These are phyloP conservation scores for Syncephalastrum sp. DNA, from an alignment of 371 early-diverging fungal genomes.

Conservation along the genomic window DNA sequence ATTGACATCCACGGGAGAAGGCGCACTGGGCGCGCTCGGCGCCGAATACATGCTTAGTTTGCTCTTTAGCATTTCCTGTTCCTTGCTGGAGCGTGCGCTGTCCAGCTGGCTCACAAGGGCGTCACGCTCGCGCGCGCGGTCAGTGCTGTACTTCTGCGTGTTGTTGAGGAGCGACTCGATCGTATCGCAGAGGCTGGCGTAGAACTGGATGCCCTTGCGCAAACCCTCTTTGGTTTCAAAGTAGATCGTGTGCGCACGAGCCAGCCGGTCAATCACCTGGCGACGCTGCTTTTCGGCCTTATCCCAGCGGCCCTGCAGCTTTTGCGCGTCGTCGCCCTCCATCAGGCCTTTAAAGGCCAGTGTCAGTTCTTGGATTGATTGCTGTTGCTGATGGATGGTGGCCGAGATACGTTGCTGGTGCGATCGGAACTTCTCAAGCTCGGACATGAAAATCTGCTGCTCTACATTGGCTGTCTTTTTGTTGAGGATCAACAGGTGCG, in stretches of 20 bases:
- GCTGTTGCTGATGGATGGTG: slow-evolving; percentile 73
- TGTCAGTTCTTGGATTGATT: slow-evolving; percentile 73
- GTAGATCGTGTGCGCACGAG: slow-evolving; percentile 60
- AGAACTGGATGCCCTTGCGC: slow-evolving; percentile 73
- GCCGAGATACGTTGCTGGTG: slow-evolving; percentile 70
- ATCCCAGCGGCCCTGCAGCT: slow-evolving; percentile 66
- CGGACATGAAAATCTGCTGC: slow-evolving; percentile 80
- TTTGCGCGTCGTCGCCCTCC: slow-evolving; percentile 68
- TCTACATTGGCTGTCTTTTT: slow-evolving; percentile 70
- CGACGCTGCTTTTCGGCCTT: slow-evolving; percentile 60
- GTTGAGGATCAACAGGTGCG: slow-evolving; percentile 76
- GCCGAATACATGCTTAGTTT: slow-evolving; percentile 48
- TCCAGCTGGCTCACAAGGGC: slow-evolving; percentile 58
- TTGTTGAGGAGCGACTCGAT: slow-evolving; percentile 59
- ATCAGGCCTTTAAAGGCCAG: slow-evolving; percentile 70
- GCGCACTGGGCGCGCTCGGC: slow-evolving; percentile 7
- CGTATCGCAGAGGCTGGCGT: slow-evolving; percentile 63
- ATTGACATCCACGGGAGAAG: no score
- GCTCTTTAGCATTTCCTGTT: slow-evolving; percentile 69
- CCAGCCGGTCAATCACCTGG: slow-evolving; percentile 53
- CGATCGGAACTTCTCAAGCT: slow-evolving; percentile 85
- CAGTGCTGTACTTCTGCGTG: slow-evolving; percentile 59
- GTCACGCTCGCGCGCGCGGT: slow-evolving; percentile 67
- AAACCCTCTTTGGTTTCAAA: slow-evolving; percentile 63
- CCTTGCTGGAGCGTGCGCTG: slow-evolving; percentile 58